Base-by-base conservation (phyloP, 2,329 filamentous ascomycete genomes). In the Fusarium coffeatum region DNA sequence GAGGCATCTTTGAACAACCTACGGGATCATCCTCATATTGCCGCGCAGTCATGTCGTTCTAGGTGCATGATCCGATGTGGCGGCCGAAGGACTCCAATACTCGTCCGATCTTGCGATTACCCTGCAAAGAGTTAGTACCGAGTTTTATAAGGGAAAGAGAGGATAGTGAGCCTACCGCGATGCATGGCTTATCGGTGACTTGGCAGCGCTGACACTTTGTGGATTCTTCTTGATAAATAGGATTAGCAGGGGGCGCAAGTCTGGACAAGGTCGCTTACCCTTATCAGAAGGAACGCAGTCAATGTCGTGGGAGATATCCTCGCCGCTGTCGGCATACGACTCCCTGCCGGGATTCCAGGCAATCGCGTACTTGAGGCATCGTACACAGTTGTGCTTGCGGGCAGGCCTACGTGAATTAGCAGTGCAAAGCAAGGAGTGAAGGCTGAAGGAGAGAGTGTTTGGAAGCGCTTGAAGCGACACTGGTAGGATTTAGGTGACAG, bases 281-380 rank as follows among this genome's bases (percentile, higher is more conserved):
- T 37, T 6, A 11, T n/a, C 5, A 37, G 18, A 2, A n/a, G 18
- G 6, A 37, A 11, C 3, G 34, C 34, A 37, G 9, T 3, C 0
- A 37, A 11, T 7, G 4, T n/a, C 9, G 7, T 37, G 0, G n/a
- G 34, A 6, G 34, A 18, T 8, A 16, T 32, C 2, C 1, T 6
- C 18, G 34, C 6, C 18, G 34, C n/a, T 7, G 0, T 37, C 1
- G 16, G 0, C 0, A 6, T 0, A 6, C 3, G 16, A n/a, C 5
- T 6, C 0, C 3, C 0, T 37, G 9, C 1, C 3, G 9, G 34
- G 34, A n/a, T 7, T 0, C 18, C 34, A 37, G 0, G 10, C 11
- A 1, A 37, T 37, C 1, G 34, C 34, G 10, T 37, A n/a, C 34
- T n/a, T 37, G 18, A 37, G 18, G 18, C 10, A 37, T 37, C 6